Evolutionary conservation across 1,284 basidiomycete species (phyloP), one percentile per base, ranked within the genome.

Genomic region (Pseudozyma tsukubaensis): DNA sequence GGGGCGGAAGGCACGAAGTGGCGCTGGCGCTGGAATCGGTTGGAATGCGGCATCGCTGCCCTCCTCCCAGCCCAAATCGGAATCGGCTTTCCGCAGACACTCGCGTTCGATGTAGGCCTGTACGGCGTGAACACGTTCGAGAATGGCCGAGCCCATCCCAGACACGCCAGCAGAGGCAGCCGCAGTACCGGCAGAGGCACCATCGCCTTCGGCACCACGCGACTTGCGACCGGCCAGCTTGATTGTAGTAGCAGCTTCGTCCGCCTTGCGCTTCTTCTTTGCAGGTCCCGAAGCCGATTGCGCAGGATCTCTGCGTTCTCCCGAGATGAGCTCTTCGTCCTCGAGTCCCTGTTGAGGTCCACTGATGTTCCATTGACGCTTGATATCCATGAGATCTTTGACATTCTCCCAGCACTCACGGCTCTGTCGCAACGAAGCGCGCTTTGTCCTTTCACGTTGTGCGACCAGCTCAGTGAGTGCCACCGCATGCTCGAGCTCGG

Each of bases 131-230:
- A 82, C 77, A 35, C 82, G 77, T 54, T 83, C 82, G 53, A 82
- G 59, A 36, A 84, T 79, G 14, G 75, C 80, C 10, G 79, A 70
- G 14, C 80, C 79, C 54, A 80, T 94, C 92, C 87, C 92, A 8
- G 59, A 64, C 4, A 61, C 60, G 13, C 69, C 78, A 9, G 64
- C 66, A 6, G 57, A 51, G 34, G 74, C 69, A 12, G 68, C 51
- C 1, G 76, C 49, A 2, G 72, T 56, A 1, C 51, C 58, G 0
- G 59, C 63, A 4, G 72, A 35, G 35, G 66, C 56, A 13, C 54
- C 55, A 13, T 76, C 71, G 52, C 64, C 66, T 47, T 77, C 76
- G 40, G 54, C 72, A 34, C 54, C 51, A 14, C 72, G 72, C 3
- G 64, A 58, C 58, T 78, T 79, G 57, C 76, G 76, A 29, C 74